Evolutionary conservation across 2,329 filamentous ascomycete species (phyloP).

Genomic region (Neopestalotiopsis clavispora): DNA sequence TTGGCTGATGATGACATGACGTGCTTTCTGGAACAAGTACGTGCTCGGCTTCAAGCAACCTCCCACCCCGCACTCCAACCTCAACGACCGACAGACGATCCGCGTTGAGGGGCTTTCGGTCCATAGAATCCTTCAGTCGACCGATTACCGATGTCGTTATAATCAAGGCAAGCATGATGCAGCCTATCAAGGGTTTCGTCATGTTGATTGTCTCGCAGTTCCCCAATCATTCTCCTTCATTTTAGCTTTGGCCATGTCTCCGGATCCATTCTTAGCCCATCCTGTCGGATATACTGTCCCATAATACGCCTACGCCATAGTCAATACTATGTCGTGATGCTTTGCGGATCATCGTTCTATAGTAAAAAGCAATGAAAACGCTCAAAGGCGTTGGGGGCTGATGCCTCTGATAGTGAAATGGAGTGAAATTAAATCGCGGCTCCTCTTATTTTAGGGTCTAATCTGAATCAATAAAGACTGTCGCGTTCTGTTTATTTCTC

Average conservation of each 20-base stretch:
- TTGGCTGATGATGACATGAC: conserved; percentile 12
- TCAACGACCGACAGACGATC: background rate
- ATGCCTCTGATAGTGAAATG: background rate
- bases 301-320: conserved; percentile 6
- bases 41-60: conserved; percentile 4
- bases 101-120: background rate
- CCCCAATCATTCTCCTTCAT: background rate
- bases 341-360: background rate
- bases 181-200: background rate
- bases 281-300: background rate
- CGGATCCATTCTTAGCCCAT: background rate
- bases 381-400: background rate
- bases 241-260: background rate
- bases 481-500: background rate
- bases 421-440: background rate
- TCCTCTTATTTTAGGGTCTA: background rate
- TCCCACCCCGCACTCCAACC: background rate
- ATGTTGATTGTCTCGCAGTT: background rate
- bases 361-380: background rate
- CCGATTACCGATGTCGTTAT: conserved; percentile 12
- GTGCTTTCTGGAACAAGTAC: conserved; percentile 15
- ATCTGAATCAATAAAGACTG: background rate
- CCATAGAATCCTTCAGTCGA: background rate
- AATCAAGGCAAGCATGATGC: background rate
- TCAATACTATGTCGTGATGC: conserved; percentile 15